Evolutionary conservation across 768 basidiomycete genomes (phyloP).

Genomic region (Suillus weaverae): DNA sequence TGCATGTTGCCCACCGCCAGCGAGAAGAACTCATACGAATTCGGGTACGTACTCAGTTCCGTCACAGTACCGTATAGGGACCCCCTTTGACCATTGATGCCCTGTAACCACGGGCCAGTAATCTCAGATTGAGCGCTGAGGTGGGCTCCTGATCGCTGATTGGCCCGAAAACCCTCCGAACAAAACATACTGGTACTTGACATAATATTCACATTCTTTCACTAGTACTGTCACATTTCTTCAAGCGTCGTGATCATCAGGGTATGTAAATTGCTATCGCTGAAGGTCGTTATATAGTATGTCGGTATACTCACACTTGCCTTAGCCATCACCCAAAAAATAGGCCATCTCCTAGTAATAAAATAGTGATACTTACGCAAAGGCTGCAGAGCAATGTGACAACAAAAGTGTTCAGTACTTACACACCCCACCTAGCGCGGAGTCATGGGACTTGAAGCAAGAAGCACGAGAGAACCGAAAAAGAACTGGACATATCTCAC

Average conservation of each 20-base stretch:
- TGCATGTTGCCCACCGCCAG: background rate
- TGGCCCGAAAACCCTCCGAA: background rate
- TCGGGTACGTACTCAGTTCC: background rate
- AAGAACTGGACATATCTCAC: constrained; percentile 31
- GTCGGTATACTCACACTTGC: constrained; percentile 6
- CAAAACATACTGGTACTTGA: background rate
- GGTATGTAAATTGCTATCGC: background rate
- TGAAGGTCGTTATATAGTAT: background rate
- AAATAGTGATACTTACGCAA: constrained; percentile 39
- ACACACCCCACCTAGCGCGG: constrained; percentile 35
- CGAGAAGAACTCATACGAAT: background rate
- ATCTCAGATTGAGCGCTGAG: background rate
- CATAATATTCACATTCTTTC: background rate
- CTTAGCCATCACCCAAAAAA: constrained; percentile 5
- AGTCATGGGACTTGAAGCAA: constrained; percentile 26
- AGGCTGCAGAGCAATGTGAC: constrained; percentile 24
- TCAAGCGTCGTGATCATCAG: background rate
- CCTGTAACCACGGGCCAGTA: background rate
- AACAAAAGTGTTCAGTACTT: constrained; percentile 30
- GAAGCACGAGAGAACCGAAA: constrained; percentile 26
- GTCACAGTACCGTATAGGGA: background rate
- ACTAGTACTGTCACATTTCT: background rate
- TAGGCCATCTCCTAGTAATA: constrained; percentile 23
- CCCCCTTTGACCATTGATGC: background rate
- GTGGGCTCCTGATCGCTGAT: background rate